These are phyloP conservation scores for Podaxis sp. DNA, from an alignment of 768 basidiomycete genomes.

Conservation along the genomic window DNA sequence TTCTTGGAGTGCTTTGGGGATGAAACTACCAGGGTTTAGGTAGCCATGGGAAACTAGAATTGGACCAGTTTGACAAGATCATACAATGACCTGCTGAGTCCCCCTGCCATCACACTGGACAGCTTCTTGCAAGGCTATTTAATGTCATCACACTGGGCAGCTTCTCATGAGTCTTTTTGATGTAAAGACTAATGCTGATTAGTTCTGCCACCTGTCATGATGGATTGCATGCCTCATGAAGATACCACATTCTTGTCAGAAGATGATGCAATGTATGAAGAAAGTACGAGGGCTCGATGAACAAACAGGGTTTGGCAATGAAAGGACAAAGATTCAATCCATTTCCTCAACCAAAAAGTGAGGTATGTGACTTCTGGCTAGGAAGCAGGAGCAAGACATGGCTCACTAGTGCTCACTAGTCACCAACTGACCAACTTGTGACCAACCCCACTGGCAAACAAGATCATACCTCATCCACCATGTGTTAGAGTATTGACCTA, in stretches of 20 bases:
- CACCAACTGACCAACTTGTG: too few species aligned
- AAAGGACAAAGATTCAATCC: slow-evolving; percentile 76
- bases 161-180: slow-evolving; percentile 39
- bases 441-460: slow-evolving; percentile 91
- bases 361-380: too few species aligned
- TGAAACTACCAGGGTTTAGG: slow-evolving; percentile 70
- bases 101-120: slow-evolving; percentile 69
- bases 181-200: slow-evolving; percentile 67
- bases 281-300: slow-evolving; percentile 68
- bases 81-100: slow-evolving; percentile 72
- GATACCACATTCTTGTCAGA: slow-evolving; percentile 62
- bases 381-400: too few species aligned
- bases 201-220: slow-evolving; percentile 67
- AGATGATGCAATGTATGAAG: slow-evolving; percentile 66
- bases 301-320: slow-evolving; percentile 82
- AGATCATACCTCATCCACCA: slow-evolving; percentile 87
- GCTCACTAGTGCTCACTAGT: too few species aligned
- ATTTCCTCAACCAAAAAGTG: slow-evolving; percentile 56
- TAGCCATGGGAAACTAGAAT: slow-evolving; percentile 62
- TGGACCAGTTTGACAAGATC: slow-evolving; percentile 68
- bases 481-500: slow-evolving; percentile 66
- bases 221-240: slow-evolving; percentile 60
- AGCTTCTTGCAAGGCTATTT: slow-evolving; percentile 59
- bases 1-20: slow-evolving; percentile 65
- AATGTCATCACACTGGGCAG: too few species aligned